Evolutionary conservation across 2,329 filamentous ascomycete genomes (phyloP), one percentile per base, ranked within the genome.

Genomic region (Dothistroma septosporum): DNA sequence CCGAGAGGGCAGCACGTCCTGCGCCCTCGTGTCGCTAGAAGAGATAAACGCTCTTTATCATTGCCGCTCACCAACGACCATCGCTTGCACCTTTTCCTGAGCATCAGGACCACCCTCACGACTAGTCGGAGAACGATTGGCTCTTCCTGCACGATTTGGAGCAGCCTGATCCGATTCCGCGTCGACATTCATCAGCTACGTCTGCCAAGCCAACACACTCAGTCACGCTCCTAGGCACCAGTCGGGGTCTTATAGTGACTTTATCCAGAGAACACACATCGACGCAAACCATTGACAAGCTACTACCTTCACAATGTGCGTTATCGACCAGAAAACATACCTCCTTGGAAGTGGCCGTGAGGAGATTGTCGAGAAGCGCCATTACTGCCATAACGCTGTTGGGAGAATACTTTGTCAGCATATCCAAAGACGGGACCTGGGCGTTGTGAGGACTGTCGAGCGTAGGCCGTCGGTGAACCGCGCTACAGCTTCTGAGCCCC

Each of bases 271-370:
- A 19, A 21, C 31, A 11, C 31, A 11, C 11, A 35, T 21, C 24
- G n/a, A 35, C 50, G n/a, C 50, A 12, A 35, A 24, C 9, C 11
- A 19, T 22, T 19, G 19, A 19, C 28, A 8, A 24, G 31, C 24
- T 22, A 60, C 19, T 22, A 22, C 33, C 46, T n/a, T 32, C 55
- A 60, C 61, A n/a, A 73, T 73, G 71, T 73, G 71, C 54, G 59
- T 72, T 31, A 58, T 73, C 53, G 69, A 72, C 41, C 63, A 59
- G 44, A 69, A 66, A 57, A 69, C 67, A 22, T 71, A 72, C 60
- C 37, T 66, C 53, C 65, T 69, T 58, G 31, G 66, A 10, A 64
- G 68, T 57, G 65, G 65, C 21, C 64, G 57, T 9, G 62, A 61
- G 28, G 63, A 68, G 33, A 64, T 53, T 9, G 49, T 65, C 24